phyloP scores from a whole-genome alignment of 805 yeast genomes.

The Yamadazyma takamatsuzukensis region DNA sequence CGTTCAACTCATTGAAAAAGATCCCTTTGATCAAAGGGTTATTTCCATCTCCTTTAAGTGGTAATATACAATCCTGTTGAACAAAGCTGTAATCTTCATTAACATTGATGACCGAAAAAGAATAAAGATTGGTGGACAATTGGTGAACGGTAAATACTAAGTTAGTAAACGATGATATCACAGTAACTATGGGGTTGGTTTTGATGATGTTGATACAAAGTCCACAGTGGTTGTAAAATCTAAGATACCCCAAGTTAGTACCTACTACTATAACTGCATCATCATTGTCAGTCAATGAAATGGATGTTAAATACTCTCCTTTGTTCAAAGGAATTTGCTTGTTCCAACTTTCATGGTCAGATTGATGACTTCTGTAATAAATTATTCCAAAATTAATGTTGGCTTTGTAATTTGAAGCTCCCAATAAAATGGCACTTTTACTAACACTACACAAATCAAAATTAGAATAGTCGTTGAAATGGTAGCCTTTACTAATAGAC shows the following conservation, averaged over 20 bases:
- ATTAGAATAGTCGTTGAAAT: slow-evolving; percentile 70
- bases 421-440: slow-evolving; percentile 63
- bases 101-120: slow-evolving; percentile 48
- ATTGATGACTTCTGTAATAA: slow-evolving; percentile 66
- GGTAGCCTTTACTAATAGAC: slow-evolving; percentile 71
- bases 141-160: slow-evolving; percentile 51
- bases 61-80: slow-evolving; percentile 38
- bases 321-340: slow-evolving; percentile 48
- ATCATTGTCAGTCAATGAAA: slow-evolving; percentile 49
- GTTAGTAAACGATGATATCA: slow-evolving; percentile 58
- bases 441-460: slow-evolving; percentile 77
- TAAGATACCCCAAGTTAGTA: slow-evolving; percentile 70
- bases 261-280: slow-evolving; percentile 53
- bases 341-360: slow-evolving; percentile 69
- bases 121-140: slow-evolving; percentile 29
- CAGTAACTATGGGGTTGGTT: slow-evolving; percentile 66
- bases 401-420: slow-evolving; percentile 25
- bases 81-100: slow-evolving; percentile 33
- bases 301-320: slow-evolving; percentile 60
- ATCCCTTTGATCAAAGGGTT: slow-evolving; percentile 53
- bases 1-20: slow-evolving; percentile 86
- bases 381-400: slow-evolving; percentile 26
- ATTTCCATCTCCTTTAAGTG: slow-evolving; percentile 20
- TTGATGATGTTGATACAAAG: slow-evolving; percentile 67
- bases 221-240: slow-evolving; percentile 71